A percentile compares a stretch with the other conserved stretches of the same genome.
Evolutionary conservation across 805 yeast species (phyloP).

Genomic region (Yamadazyma takamatsuzukensis): DNA sequence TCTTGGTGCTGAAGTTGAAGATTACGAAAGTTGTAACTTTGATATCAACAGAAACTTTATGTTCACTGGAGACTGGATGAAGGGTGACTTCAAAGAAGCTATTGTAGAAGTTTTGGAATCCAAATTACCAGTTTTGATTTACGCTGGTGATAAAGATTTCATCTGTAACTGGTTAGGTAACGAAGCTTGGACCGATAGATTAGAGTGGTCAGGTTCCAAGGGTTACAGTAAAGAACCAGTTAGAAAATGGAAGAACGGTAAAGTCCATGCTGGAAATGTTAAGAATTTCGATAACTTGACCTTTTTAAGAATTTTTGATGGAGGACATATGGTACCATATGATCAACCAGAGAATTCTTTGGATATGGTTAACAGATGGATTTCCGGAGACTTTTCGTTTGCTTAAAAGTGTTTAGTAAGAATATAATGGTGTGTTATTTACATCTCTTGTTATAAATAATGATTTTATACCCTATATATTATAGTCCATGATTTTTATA

Average conservation of each 20-base stretch:
- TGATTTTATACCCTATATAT: too few species aligned
- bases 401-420: slow-evolving; percentile 1
- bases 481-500: too few species aligned
- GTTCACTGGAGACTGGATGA: slow-evolving; percentile 88
- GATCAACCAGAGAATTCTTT: slow-evolving; percentile 78
- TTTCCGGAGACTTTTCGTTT: slow-evolving; percentile 52
- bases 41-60: slow-evolving; percentile 77
- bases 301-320: slow-evolving; percentile 79
- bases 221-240: slow-evolving; percentile 42
- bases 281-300: slow-evolving; percentile 73
- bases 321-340: slow-evolving; percentile 95
- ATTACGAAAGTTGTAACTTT: slow-evolving; percentile 71
- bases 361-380: slow-evolving; percentile 85
- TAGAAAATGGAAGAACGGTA: slow-evolving; percentile 41
- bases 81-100: slow-evolving; percentile 55
- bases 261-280: slow-evolving; percentile 58
- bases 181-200: slow-evolving; percentile 71
- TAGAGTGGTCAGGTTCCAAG: slow-evolving; percentile 60
- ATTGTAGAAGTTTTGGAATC: slow-evolving; percentile 66
- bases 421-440: too few species aligned
- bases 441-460: too few species aligned
- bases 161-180: slow-evolving; percentile 94
- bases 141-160: slow-evolving; percentile 93
- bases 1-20: slow-evolving; percentile 86
- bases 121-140: slow-evolving; percentile 75